Evolutionary conservation across 2,329 filamentous ascomycete genomes (phyloP).

Genomic region (Microdochium bolleyi): DNA sequence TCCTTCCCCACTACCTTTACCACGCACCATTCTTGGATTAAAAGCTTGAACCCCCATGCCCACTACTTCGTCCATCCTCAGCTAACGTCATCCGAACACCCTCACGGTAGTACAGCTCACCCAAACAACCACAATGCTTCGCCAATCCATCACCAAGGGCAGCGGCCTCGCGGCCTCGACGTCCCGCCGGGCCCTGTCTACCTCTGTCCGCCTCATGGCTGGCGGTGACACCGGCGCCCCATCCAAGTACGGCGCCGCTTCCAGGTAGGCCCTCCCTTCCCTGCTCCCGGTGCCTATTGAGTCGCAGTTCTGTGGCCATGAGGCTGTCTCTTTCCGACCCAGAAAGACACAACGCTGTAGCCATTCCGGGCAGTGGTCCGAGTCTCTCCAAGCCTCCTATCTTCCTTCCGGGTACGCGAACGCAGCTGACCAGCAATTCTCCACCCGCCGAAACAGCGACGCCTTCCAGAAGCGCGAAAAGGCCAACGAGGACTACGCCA

Average conservation of each 20-base stretch:
- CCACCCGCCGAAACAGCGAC: slow-evolving; percentile 50
- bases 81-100: slow-evolving; percentile 14
- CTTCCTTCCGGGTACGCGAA: too few relatives aligned
- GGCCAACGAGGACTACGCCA: slow-evolving; percentile 77
- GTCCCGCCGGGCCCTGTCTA: slow-evolving; percentile 51
- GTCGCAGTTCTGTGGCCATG: too few relatives aligned
- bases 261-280: slow-evolving; percentile 30
- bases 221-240: slow-evolving; percentile 61
- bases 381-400: too few relatives aligned
- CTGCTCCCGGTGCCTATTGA: not conserved
- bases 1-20: too few relatives aligned
- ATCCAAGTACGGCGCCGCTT: slow-evolving; percentile 15
- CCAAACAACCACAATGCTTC: slow-evolving; percentile 57
- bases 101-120: slow-evolving; percentile 6
- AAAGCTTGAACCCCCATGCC: not conserved
- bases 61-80: not conserved
- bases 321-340: too few relatives aligned
- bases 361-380: too few relatives aligned
- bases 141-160: slow-evolving; percentile 51
- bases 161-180: slow-evolving; percentile 44
- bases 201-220: slow-evolving; percentile 53
- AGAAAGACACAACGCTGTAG: too few relatives aligned
- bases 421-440: slow-evolving; percentile 4
- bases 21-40: too few relatives aligned
- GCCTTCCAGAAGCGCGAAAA: slow-evolving; percentile 88